Evolutionary conservation across 2,329 filamentous ascomycete species (phyloP).

Genomic region (Rutstroemia sydowiana): DNA sequence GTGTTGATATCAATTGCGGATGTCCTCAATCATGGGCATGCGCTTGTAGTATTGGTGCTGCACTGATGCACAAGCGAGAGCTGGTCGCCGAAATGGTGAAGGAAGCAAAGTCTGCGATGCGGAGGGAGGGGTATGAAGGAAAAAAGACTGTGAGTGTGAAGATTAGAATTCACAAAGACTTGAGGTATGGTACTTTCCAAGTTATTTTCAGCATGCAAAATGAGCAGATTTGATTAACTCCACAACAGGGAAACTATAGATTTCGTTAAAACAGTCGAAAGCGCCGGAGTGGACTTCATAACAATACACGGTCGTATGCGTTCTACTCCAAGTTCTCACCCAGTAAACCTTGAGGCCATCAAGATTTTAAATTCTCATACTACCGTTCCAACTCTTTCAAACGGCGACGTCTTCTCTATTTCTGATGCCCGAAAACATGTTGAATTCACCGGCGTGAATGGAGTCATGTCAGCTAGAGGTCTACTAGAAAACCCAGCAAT

Average conservation of each 20-base stretch:
- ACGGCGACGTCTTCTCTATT: conserved; percentile 61
- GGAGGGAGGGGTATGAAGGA: conserved; percentile 44
- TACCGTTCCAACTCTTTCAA: conserved; percentile 56
- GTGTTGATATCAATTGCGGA: conserved; percentile 65
- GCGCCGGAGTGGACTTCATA: conserved; percentile 55
- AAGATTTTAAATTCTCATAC: conserved; percentile 37
- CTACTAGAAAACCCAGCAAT: conserved; percentile 61
- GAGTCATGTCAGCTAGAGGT: conserved; percentile 65
- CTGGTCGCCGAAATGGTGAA: conserved; percentile 60
- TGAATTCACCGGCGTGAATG: conserved; percentile 37
- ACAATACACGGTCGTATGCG: conserved; percentile 63
- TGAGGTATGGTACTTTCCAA: conserved; percentile 32
- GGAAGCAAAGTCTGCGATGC: conserved; percentile 46
- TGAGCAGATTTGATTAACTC: background rate
- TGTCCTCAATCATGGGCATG: conserved; percentile 69
- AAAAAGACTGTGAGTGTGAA: conserved; percentile 56
- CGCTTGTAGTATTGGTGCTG: conserved; percentile 58
- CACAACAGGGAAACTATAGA: conserved; percentile 38
- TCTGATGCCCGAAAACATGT: conserved; percentile 31
- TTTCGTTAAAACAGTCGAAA: conserved; percentile 56
- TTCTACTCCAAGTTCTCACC: conserved; percentile 51
- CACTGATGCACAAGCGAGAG: conserved; percentile 58
- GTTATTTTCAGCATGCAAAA: background rate
- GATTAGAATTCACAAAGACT: conserved; percentile 59
- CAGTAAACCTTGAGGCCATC: conserved; percentile 56